Percentiles rank a stretch among this genome's conserved stretches.
Evolutionary conservation across 192 early-diverging fungal genomes (phyloP).

Genomic region (Podila epicladia): DNA sequence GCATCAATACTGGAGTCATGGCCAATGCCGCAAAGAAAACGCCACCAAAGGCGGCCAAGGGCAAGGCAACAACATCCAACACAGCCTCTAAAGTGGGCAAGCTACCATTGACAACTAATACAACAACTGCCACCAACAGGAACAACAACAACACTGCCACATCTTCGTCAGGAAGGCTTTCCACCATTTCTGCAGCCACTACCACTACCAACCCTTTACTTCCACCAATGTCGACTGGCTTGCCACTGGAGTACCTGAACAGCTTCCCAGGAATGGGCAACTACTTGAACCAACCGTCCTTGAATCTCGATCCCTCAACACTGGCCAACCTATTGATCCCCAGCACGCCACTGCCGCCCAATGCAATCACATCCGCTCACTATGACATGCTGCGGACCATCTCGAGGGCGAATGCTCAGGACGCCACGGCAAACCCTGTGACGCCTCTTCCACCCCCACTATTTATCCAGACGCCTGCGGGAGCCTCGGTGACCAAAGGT

Average conservation of each 20-base stretch:
- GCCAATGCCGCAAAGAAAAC: background rate
- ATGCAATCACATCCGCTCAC: conserved; percentile 7
- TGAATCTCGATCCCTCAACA: conserved; percentile 8
- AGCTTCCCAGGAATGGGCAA: conserved; percentile 4
- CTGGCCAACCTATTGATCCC: conserved; percentile 26
- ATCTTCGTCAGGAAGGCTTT: background rate
- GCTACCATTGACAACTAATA: background rate
- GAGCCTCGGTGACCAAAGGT: conserved; percentile 14
- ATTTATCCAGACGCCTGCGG: conserved; percentile 23
- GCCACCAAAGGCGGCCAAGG: background rate
- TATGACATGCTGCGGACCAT: conserved; percentile 30
- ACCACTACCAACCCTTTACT: background rate
- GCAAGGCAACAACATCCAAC: background rate
- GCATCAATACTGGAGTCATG: background rate
- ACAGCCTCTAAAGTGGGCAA: background rate
- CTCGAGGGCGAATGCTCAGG: conserved; percentile 25
- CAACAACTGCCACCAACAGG: conserved; percentile 10
- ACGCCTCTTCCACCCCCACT: conserved; percentile 1
- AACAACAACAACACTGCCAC: background rate
- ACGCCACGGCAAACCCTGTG: background rate
- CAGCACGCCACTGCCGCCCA: conserved; percentile 22
- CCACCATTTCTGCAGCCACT: conserved; percentile 20
- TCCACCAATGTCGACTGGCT: conserved; percentile 2
- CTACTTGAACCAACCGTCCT: background rate
- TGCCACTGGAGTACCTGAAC: conserved; percentile 18